These are phyloP conservation scores for Hsuehochloa calcarea DNA, from an alignment of 176 grass and related monocot genomes.

Conservation along the genomic window DNA sequence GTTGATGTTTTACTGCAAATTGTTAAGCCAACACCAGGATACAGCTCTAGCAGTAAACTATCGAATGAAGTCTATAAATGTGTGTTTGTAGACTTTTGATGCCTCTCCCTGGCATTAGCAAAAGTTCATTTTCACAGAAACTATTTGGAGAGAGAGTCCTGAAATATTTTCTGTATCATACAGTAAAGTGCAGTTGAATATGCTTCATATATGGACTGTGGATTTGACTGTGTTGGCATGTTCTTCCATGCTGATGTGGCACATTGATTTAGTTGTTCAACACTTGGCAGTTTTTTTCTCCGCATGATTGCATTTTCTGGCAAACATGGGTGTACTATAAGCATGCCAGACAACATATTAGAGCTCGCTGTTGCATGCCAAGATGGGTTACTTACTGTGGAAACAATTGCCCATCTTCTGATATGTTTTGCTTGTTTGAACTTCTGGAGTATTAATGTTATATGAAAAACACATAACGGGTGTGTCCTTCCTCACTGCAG, in stretches of 20 bases:
- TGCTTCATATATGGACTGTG: background rate
- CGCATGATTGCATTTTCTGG: conserved; percentile 21
- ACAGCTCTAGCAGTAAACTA: background rate
- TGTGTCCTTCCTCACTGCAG: conserved; percentile 35
- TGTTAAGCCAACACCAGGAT: background rate
- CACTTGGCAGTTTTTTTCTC: background rate
- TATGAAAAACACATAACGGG: background rate
- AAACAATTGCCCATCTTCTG: background rate
- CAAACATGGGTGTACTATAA: background rate
- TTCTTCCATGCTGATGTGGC: background rate
- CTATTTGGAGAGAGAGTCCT: background rate
- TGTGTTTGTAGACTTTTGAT: background rate
- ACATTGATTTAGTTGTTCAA: background rate
- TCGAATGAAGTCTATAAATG: background rate
- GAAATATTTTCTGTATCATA: background rate
- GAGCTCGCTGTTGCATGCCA: background rate
- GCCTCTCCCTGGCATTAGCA: background rate
- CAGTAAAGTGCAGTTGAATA: background rate
- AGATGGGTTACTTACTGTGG: background rate
- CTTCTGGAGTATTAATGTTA: background rate
- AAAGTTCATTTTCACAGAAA: background rate
- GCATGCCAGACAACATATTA: background rate
- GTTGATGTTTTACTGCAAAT: background rate
- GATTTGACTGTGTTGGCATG: background rate
- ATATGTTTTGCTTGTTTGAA: background rate